Evolutionary conservation across 371 early-diverging fungal genomes (phyloP).

Genomic region (Zychaea mexicana): DNA sequence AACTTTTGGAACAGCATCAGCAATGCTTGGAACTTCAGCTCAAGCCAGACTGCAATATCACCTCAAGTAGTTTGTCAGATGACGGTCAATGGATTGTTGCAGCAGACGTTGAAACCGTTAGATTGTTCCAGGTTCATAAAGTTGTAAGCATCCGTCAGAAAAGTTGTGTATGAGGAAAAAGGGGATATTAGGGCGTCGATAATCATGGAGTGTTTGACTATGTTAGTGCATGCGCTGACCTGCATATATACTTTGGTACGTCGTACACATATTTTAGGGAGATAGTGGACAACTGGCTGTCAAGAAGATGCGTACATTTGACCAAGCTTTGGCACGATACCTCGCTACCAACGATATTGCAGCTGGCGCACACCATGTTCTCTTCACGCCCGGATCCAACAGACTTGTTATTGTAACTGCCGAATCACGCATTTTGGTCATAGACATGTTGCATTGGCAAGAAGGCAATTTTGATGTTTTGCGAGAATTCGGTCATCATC

Average conservation of each 20-base stretch:
- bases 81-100: constrained; percentile 87
- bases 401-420: constrained; percentile 64
- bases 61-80: constrained; percentile 77
- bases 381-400: constrained; percentile 74
- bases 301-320: constrained; percentile 55
- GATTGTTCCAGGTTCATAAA: constrained; percentile 69
- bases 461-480: constrained; percentile 54
- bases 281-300: constrained; percentile 48
- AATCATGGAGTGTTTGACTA: constrained; percentile 24
- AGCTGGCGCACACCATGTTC: constrained; percentile 60
- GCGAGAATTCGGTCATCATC: constrained; percentile 64
- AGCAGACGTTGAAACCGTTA: constrained; percentile 74
- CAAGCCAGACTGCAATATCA: constrained; percentile 63
- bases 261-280: background rate
- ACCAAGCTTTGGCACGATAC: constrained; percentile 36
- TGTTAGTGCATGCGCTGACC: too few species aligned
- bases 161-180: background rate
- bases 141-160: constrained; percentile 33
- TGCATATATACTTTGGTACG: too few species aligned
- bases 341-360: constrained; percentile 31
- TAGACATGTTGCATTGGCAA: constrained; percentile 63
- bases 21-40: constrained; percentile 66
- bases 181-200: constrained; percentile 10
- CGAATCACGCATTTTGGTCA: constrained; percentile 64
- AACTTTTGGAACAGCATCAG: constrained; percentile 64